Conservation (phyloP, 192 early-diverging fungal genomes). For the Piromyces finnis region DNA sequence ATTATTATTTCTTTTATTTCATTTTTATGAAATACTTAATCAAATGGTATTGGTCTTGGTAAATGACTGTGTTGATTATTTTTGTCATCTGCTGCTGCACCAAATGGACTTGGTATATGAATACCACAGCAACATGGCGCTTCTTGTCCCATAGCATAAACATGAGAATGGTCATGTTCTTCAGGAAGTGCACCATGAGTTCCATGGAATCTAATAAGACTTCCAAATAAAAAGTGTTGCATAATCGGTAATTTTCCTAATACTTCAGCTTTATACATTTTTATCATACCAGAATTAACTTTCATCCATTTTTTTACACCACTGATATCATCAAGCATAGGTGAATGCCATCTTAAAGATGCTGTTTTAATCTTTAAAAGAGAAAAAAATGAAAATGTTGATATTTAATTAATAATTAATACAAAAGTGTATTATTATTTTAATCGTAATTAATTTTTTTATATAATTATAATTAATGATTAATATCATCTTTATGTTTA, state of each 20-base stretch:
- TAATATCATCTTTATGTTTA: no score
- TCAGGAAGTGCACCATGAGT: not conserved
- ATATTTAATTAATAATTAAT: no score
- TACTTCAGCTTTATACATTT: constrained; percentile 88
- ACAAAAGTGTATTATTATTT: no score
- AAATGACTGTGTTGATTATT: not conserved
- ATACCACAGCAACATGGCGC: constrained; percentile 64
- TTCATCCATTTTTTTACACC: constrained; percentile 77
- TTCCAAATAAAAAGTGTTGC: constrained; percentile 90
- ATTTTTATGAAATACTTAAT: no score
- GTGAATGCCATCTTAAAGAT: constrained; percentile 67
- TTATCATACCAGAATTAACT: constrained; percentile 76
- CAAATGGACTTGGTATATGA: constrained; percentile 62
- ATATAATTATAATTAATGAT: no score
- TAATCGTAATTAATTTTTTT: no score
- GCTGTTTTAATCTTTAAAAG: constrained; percentile 34
- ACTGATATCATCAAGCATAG: constrained; percentile 86
- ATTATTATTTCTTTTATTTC: not conserved
- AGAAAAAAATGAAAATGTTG: no score
- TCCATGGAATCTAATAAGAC: not conserved
- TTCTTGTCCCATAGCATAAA: constrained; percentile 65
- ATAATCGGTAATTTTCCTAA: constrained; percentile 86
- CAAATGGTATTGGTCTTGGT: not conserved
- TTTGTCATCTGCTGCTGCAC: constrained; percentile 16
- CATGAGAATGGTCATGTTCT: constrained; percentile 16